These are phyloP conservation scores for Penicillium hordei DNA, from an alignment of 2,329 filamentous ascomycete genomes.

Conservation along the genomic window DNA sequence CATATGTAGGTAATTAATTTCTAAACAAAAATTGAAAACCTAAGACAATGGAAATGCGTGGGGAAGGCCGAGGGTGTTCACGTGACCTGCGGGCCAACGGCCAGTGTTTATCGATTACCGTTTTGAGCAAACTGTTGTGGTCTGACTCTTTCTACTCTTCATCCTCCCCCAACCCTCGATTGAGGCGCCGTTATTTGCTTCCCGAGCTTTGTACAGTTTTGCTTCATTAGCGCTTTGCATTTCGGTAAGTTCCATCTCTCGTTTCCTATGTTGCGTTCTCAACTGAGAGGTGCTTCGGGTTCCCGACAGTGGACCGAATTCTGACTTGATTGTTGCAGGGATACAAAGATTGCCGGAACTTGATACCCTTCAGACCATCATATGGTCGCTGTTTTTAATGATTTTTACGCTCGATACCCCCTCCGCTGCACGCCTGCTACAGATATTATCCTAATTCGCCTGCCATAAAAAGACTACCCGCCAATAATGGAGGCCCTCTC, in stretches of 20 bases:
- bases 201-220: constrained; percentile 27
- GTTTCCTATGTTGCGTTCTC: constrained; percentile 8
- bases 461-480: constrained; percentile 2
- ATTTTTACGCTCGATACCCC: constrained; percentile 16
- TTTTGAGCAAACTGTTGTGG: constrained; percentile 32
- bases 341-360: constrained; percentile 27
- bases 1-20: neutral
- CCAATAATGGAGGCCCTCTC: constrained; percentile 50
- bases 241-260: constrained; percentile 16
- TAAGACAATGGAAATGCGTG: neutral
- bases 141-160: constrained; percentile 22
- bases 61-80: neutral
- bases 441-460: constrained; percentile 8
- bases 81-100: constrained; percentile 20
- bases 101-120: constrained; percentile 44
- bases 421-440: neutral
- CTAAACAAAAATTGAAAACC: neutral
- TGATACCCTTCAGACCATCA: constrained; percentile 24
- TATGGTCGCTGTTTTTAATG: constrained; percentile 17
- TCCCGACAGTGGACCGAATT: constrained; percentile 21
- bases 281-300: constrained; percentile 13
- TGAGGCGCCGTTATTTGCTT: constrained; percentile 17
- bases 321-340: constrained; percentile 24
- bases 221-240: constrained; percentile 30
- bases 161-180: constrained; percentile 19